A percentile compares a stretch with the other conserved stretches of the same genome.
Conservation (phyloP, 306 rosid genomes). For the Citrullus colocynthis region DNA sequence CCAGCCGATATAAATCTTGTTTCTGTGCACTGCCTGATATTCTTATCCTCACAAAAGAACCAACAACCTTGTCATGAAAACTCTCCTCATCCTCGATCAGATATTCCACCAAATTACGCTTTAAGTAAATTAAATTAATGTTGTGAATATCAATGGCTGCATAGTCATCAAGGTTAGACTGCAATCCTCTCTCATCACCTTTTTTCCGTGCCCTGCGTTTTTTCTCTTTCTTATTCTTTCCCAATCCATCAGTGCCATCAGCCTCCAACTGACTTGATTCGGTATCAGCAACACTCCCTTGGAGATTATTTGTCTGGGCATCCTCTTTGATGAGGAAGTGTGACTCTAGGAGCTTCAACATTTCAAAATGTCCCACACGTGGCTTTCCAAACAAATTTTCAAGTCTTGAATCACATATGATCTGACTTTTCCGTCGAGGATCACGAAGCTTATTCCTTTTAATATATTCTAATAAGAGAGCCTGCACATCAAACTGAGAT, state of each 20-base stretch:
- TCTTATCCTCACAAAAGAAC: constrained; percentile 92
- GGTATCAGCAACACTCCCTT: constrained; percentile 81
- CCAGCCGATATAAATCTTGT: constrained; percentile 99
- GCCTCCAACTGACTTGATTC: constrained; percentile 71
- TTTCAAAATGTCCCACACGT: constrained; percentile 98
- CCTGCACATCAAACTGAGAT: constrained; percentile 98
- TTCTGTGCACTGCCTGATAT: constrained; percentile 93
- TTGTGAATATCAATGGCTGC: constrained; percentile 93
- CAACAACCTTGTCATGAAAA: constrained; percentile 67
- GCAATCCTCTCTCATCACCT: constrained; percentile 64
- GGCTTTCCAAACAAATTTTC: constrained; percentile 91
- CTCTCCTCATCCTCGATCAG: constrained; percentile 67
- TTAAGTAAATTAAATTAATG: constrained; percentile 79
- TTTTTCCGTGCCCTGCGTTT: constrained; percentile 65
- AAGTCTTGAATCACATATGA: constrained; percentile 80
- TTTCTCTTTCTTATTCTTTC: constrained; percentile 61
- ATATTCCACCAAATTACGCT: constrained; percentile 86
- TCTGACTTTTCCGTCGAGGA: constrained; percentile 92
- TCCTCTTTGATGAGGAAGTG: constrained; percentile 85
- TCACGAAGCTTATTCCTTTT: constrained; percentile 91
- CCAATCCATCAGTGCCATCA: constrained; percentile 50
- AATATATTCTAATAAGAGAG: constrained; percentile 91
- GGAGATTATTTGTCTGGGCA: constrained; percentile 62
- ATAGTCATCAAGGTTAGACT: constrained; percentile 78
- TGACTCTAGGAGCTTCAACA: constrained; percentile 95